Conservation (phyloP, 805 yeast genomes). For the Yarrowia sp. region DNA sequence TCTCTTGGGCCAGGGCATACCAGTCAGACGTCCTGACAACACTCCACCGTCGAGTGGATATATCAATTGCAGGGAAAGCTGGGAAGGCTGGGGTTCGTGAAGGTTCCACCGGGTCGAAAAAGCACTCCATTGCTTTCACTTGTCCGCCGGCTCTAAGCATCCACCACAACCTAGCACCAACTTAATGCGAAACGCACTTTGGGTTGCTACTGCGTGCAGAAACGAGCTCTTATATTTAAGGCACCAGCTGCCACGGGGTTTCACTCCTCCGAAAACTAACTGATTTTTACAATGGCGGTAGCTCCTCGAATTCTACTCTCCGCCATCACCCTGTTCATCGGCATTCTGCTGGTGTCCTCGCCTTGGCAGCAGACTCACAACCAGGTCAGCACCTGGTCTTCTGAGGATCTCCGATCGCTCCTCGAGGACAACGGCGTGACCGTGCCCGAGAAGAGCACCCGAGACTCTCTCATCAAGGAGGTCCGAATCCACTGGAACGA, state of each 20-base stretch:
- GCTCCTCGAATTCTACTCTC: constrained; percentile 25
- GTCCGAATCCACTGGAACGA: constrained; percentile 26
- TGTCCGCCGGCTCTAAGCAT: background rate
- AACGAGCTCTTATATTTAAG: background rate
- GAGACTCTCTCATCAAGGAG: constrained; percentile 19
- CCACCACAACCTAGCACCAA: constrained; percentile 22
- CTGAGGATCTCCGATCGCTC: constrained; percentile 13
- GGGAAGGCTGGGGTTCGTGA: background rate
- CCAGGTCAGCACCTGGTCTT: constrained; percentile 22
- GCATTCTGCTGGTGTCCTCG: constrained; percentile 23
- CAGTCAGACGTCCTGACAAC: background rate
- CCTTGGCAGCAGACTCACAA: background rate
- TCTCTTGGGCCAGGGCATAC: background rate
- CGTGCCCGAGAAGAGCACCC: constrained; percentile 2
- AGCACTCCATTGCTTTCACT: constrained; percentile 12
- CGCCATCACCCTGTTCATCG: constrained; percentile 23
- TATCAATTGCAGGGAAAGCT: background rate
- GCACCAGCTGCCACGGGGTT: background rate
- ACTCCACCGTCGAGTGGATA: background rate
- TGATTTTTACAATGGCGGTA: constrained; percentile 19
- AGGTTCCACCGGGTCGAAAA: background rate
- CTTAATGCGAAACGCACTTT: constrained; percentile 10
- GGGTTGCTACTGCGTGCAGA: constrained; percentile 22
- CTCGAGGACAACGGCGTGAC: constrained; percentile 24
- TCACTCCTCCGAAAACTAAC: background rate